These are phyloP conservation scores for Saprolegnia parasitica DNA, from an alignment of 352 stramenopile species.

Conservation along the genomic window DNA sequence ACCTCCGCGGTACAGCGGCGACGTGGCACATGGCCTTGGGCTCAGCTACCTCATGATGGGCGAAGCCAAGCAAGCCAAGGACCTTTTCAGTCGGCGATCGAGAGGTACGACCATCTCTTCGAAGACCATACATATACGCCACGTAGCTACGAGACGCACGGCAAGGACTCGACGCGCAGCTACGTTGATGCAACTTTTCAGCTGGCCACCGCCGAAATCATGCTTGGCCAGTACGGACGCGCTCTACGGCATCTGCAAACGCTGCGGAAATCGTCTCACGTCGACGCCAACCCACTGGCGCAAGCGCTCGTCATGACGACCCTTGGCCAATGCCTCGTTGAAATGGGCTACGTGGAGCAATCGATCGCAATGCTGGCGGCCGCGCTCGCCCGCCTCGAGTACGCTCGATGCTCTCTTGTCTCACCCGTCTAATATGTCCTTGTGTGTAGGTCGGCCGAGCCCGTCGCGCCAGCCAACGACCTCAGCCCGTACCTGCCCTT, in stretches of 20 bases:
- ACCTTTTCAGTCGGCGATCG: conserved; percentile 5
- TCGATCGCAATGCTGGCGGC: conserved; percentile 20
- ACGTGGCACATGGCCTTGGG: conserved; percentile 18
- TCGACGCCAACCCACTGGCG: neutral
- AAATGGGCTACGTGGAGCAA: conserved; percentile 24
- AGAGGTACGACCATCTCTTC: conserved; percentile 1
- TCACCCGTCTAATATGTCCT: neutral
- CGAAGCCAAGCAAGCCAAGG: conserved; percentile 23
- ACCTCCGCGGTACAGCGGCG: neutral
- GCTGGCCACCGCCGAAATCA: conserved; percentile 13
- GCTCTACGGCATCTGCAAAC: conserved; percentile 7
- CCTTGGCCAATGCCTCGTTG: conserved; percentile 10
- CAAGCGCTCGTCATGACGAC: conserved; percentile 20
- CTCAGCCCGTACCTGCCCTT: conserved; percentile 6
- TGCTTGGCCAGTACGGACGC: neutral
- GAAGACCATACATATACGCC: neutral
- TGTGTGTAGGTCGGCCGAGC: neutral
- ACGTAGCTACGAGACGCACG: neutral
- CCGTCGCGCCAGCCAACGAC: neutral
- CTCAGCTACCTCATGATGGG: conserved; percentile 27
- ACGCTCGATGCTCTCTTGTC: neutral
- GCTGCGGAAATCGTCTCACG: neutral
- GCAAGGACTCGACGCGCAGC: neutral
- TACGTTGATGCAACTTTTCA: conserved; percentile 11
- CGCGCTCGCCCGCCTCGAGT: conserved; percentile 7